Conservation (phyloP, 495 filamentous ascomycete genomes). For the Lasiosphaeriaceae sp. region DNA sequence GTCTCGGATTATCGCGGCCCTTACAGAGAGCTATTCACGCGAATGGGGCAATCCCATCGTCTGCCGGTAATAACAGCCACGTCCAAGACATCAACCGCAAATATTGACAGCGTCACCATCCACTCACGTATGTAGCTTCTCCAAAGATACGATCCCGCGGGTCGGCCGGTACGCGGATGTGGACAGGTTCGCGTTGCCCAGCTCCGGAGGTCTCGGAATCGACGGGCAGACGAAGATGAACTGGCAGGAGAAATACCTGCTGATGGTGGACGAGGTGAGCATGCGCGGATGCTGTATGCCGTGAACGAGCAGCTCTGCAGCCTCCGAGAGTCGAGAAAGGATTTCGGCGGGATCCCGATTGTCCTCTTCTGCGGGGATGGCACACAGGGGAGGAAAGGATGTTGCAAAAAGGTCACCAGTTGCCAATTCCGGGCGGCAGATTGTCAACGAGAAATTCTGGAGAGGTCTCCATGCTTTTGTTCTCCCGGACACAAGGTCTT, state of each 20-base stretch:
- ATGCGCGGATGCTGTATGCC: neutral
- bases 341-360: too few relatives aligned
- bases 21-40: neutral
- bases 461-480: too few relatives aligned
- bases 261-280: neutral
- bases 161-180: too few relatives aligned
- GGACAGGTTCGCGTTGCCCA: neutral
- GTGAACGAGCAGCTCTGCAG: slow-evolving; percentile 3
- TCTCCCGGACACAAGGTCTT: too few relatives aligned
- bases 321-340: too few relatives aligned
- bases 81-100: neutral
- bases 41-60: neutral
- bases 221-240: neutral
- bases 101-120: neutral
- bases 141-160: too few relatives aligned
- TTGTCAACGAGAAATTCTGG: too few relatives aligned
- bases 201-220: neutral
- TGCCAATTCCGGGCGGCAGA: too few relatives aligned
- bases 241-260: slow-evolving; percentile 2
- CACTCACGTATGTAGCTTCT: neutral
- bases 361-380: too few relatives aligned
- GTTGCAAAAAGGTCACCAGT: too few relatives aligned
- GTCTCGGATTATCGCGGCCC: neutral
- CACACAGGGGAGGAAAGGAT: too few relatives aligned
- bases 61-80: neutral